A percentile compares a stretch with the other conserved stretches of the same genome.
Evolutionary conservation across 208 protist genomes (phyloP).

Genomic region (Crithidia bombi): DNA sequence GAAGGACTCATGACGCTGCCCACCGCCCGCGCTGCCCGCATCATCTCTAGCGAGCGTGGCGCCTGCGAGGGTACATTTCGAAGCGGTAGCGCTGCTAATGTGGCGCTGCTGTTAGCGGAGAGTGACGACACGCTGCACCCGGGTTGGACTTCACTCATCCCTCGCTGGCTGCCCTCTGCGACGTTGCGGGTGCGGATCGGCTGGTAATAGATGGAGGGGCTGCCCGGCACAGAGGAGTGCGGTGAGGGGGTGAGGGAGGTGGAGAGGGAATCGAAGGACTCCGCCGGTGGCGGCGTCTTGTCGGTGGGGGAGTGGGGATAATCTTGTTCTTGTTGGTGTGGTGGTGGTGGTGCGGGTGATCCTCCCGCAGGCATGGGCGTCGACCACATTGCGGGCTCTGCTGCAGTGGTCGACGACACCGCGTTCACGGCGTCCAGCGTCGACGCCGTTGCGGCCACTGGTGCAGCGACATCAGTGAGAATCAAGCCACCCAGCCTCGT

Average conservation of each 20-base stretch:
- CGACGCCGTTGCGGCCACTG: too few species aligned
- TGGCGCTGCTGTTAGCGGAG: slow-evolving; percentile 11
- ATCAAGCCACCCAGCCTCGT: too few species aligned
- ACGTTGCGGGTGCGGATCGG: not conserved
- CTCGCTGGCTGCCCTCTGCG: slow-evolving; percentile 2
- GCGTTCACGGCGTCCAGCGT: too few species aligned
- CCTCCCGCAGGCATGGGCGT: too few species aligned
- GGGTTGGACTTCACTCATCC: not conserved
- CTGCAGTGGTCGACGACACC: too few species aligned
- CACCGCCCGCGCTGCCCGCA: not conserved
- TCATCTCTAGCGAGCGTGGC: not conserved
- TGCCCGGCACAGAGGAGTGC: slow-evolving; percentile 3
- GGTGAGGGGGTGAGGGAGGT: slow-evolving; percentile 12
- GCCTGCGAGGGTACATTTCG: not conserved
- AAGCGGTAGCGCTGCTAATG: slow-evolving; percentile 2
- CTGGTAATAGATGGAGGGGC: slow-evolving; percentile 13
- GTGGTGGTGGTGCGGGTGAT: too few species aligned
- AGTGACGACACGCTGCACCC: slow-evolving; percentile 18
- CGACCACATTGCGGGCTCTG: too few species aligned
- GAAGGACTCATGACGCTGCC: not conserved
- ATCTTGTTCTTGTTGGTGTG: not conserved
- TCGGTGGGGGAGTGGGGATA: not conserved
- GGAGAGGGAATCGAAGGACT: slow-evolving; percentile 14
- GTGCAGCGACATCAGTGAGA: too few species aligned
- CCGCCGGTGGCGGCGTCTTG: not conserved